Conservation (phyloP, 371 early-diverging fungal species). For the Sporodiniella umbellata region DNA sequence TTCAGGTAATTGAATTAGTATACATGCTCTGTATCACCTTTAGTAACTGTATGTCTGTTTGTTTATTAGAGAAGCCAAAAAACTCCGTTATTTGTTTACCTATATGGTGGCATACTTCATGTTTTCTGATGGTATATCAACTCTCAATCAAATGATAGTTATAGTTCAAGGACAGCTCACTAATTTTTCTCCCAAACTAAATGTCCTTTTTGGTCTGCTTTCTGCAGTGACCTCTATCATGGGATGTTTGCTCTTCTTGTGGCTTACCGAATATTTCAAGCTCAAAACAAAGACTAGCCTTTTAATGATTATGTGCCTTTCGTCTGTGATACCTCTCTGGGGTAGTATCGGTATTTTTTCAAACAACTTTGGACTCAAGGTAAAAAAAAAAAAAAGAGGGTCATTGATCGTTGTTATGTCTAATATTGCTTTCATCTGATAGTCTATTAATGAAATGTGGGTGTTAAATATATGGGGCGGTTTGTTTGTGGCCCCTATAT, state of each 20-base stretch:
- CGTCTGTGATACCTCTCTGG: slow-evolving; percentile 31
- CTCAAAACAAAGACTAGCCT: slow-evolving; percentile 32
- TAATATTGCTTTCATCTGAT: neutral
- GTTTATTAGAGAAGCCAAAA: slow-evolving; percentile 25
- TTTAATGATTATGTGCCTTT: slow-evolving; percentile 23
- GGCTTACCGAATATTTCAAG: slow-evolving; percentile 26
- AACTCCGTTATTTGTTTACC: slow-evolving; percentile 42
- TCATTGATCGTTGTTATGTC: neutral
- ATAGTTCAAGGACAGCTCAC: slow-evolving; percentile 34
- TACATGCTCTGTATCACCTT: too few relatives aligned
- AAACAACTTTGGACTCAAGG: slow-evolving; percentile 23
- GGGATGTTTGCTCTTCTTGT: slow-evolving; percentile 37
- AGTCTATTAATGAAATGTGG: slow-evolving; percentile 31
- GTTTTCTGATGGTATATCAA: slow-evolving; percentile 44
- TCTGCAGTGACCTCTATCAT: slow-evolving; percentile 32
- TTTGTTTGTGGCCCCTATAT: slow-evolving; percentile 40
- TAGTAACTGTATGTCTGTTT: too few relatives aligned
- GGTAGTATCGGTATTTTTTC: slow-evolving; percentile 34
- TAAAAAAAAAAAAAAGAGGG: neutral
- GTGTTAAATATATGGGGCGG: slow-evolving; percentile 40
- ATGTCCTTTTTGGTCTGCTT: slow-evolving; percentile 27
- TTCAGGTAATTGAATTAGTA: slow-evolving; percentile 4
- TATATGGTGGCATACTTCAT: slow-evolving; percentile 38
- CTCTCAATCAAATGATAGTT: slow-evolving; percentile 26
- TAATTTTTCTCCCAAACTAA: slow-evolving; percentile 26